Evolutionary conservation across 176 grass and related monocot species (phyloP).

Genomic region (Avena insularis): DNA sequence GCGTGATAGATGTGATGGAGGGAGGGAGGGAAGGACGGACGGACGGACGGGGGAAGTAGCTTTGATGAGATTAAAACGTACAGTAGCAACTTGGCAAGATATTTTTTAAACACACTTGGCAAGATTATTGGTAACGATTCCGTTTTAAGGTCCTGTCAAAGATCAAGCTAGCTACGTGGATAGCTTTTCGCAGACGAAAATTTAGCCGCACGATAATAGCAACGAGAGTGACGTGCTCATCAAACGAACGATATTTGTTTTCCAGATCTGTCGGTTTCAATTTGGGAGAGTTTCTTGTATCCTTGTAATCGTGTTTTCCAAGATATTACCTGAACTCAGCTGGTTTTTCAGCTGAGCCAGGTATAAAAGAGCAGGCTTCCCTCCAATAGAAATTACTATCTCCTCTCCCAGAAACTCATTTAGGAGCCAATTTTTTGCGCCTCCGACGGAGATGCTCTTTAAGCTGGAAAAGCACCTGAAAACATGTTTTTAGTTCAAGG

Average conservation of each 20-base stretch:
- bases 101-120: no score
- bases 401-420: no score
- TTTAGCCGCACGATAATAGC: neutral
- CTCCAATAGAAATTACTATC: no score
- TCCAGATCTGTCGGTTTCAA: neutral
- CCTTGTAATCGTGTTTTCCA: neutral
- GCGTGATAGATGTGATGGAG: constrained; percentile 4
- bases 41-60: neutral
- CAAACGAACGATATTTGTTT: neutral
- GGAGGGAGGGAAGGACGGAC: neutral
- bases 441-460: no score
- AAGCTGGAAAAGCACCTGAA: no score
- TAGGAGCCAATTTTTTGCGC: no score
- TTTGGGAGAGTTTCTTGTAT: neutral
- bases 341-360: no score
- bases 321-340: neutral
- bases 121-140: neutral
- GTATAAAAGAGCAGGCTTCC: no score
- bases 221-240: neutral
- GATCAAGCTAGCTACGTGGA: no score
- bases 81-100: neutral
- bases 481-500: no score
- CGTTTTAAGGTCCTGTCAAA: no score
- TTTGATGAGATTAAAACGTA: neutral
- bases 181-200: neutral